Conservation (phyloP, 2,329 filamentous ascomycete genomes). For the Fusarium poae region DNA sequence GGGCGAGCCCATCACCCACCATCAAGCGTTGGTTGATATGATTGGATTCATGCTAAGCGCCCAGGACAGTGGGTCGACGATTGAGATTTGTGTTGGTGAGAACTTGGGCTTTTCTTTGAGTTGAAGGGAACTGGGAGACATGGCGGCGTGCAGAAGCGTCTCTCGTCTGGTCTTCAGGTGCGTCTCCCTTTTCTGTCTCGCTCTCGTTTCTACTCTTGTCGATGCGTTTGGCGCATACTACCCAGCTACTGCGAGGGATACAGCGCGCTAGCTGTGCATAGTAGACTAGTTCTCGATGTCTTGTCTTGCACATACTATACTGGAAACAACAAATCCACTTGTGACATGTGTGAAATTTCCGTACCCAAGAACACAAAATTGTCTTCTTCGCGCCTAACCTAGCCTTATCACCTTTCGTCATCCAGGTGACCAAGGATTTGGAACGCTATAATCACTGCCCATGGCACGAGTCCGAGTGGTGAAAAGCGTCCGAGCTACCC, state of each 20-base stretch:
- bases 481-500: slow-evolving; percentile 30
- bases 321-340: slow-evolving; percentile 1
- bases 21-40: slow-evolving; percentile 44
- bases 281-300: slow-evolving; percentile 14
- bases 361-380: slow-evolving; percentile 16
- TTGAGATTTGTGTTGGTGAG: slow-evolving; percentile 35
- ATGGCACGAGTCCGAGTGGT: slow-evolving; percentile 32
- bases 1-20: slow-evolving; percentile 52
- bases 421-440: slow-evolving; percentile 26
- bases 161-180: slow-evolving; percentile 29
- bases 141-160: slow-evolving; percentile 47
- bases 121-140: slow-evolving; percentile 15
- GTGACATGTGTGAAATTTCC: slow-evolving; percentile 10
- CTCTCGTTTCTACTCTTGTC: slow-evolving; percentile 29
- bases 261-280: slow-evolving; percentile 38
- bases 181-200: slow-evolving; percentile 18
- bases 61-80: slow-evolving; percentile 46
- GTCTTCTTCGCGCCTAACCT: slow-evolving; percentile 26
- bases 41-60: slow-evolving; percentile 55
- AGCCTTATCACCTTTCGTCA: slow-evolving; percentile 24
- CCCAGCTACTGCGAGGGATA: slow-evolving; percentile 48
- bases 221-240: slow-evolving; percentile 37
- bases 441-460: slow-evolving; percentile 23
- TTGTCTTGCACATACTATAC: slow-evolving; percentile 13
- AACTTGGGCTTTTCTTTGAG: slow-evolving; percentile 32